Evolutionary conservation across 2,329 filamentous ascomycete species (phyloP).

Genomic region (Nigrospora osmanthi): DNA sequence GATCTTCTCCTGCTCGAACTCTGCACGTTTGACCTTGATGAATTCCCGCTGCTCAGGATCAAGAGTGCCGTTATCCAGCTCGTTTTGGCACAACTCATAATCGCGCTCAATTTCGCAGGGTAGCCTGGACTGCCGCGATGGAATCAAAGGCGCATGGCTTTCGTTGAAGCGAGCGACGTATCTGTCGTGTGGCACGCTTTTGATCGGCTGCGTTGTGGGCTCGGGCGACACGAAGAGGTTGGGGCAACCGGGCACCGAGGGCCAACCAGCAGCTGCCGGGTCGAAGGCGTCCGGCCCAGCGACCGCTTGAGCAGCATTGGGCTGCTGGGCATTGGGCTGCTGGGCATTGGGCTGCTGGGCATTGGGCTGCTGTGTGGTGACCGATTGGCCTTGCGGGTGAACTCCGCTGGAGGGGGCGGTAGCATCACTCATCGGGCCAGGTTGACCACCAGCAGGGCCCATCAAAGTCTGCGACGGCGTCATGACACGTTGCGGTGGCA

Average conservation of each 20-base stretch:
- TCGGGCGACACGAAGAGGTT: constrained; percentile 2
- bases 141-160: background rate
- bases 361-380: background rate
- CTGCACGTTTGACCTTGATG: background rate
- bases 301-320: background rate
- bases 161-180: constrained; percentile 4
- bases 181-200: background rate
- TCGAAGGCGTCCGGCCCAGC: background rate
- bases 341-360: background rate
- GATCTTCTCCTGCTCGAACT: constrained; percentile 4
- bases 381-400: background rate
- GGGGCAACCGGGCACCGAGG: background rate
- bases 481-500: no score
- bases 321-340: background rate
- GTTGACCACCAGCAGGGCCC: no score
- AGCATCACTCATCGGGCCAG: no score
- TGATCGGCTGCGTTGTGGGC: background rate
- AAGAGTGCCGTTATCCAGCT: background rate
- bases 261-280: background rate
- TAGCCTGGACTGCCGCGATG: constrained; percentile 1
- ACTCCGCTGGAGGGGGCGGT: no score
- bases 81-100: background rate
- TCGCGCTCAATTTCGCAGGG: constrained; percentile 6
- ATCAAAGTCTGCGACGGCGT: no score
- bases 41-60: background rate